Evolutionary conservation across 805 yeast species (phyloP), one percentile per base, ranked within the genome.

Genomic region (Monosporozyma aerobia): DNA sequence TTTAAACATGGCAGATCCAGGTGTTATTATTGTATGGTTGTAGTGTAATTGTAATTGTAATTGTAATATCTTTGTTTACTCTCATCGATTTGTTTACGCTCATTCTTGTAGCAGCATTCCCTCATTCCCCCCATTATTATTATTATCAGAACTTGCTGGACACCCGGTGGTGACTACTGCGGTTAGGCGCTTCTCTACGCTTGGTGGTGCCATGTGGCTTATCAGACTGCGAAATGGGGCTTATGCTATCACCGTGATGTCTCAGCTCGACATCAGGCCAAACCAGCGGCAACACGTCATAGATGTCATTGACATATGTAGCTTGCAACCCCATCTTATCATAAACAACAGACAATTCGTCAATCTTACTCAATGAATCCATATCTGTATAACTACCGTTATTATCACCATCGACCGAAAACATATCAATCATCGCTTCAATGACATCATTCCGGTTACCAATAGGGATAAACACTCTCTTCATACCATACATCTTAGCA

Each of bases 401-500:
- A 27, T 27, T 7, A 7, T 39, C 6, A 16, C 30, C 19, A 29
- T 32, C 8, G 3, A 10, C 22, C 22, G n/a, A 64, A 48, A 71
- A 57, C 23, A 57, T 62, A 51, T 70, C 66, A 46, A 77, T 76
- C 56, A 77, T 79, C 49, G 81, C 81, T 54, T 80, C 82, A 54
- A 82, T 78, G 14, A 90, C 78, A 60, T 90, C 97, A 49, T 92
- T 87, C 56, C 81, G 74, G 62, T 90, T 90, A 65, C 87, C 97
- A 70, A 83, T 83, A 51, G 99, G 99, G 81, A 92, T 87, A 49
- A 92, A 83, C 48, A 94, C 80, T 1, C 89, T 86, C 57, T 76
- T 80, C 53, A 95, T 94, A 11, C 97, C 97, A 33, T 92, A 84
- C 65, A 96, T 79, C 74, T 88, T 87, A 4, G 98, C 98, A 19